phyloP scores from a whole-genome alignment of 1,139 yeast genomes.

The Saccharomyces uvarum region DNA sequence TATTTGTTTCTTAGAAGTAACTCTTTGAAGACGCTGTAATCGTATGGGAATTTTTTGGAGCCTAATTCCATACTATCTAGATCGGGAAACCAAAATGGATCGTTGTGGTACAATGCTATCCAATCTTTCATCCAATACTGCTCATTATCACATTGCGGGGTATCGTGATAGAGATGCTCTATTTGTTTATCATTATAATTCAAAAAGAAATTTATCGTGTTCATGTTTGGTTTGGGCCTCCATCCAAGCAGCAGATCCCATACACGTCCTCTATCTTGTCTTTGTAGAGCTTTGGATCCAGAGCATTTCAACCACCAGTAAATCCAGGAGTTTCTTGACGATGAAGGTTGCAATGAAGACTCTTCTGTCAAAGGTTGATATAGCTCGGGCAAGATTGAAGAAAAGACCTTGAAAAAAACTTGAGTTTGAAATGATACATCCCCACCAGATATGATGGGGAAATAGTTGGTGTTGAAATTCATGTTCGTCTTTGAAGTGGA shows the following conservation, averaged over 20 bases:
- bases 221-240: slow-evolving; percentile 40
- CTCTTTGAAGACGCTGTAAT: slow-evolving; percentile 27
- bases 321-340: slow-evolving; percentile 80
- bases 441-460: slow-evolving; percentile 54
- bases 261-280: slow-evolving; percentile 72
- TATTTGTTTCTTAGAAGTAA: slow-evolving; percentile 24
- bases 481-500: slow-evolving; percentile 6
- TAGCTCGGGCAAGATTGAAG: slow-evolving; percentile 67
- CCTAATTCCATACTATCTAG: slow-evolving; percentile 26
- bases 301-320: slow-evolving; percentile 92
- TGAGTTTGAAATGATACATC: slow-evolving; percentile 37
- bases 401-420: slow-evolving; percentile 55
- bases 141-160: slow-evolving; percentile 8
- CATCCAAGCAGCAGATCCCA: slow-evolving; percentile 88
- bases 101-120: slow-evolving; percentile 16
- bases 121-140: slow-evolving; percentile 1
- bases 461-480: slow-evolving; percentile 21
- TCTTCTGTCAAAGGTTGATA: slow-evolving; percentile 76
- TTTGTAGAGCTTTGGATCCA: slow-evolving; percentile 83
- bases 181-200: slow-evolving; percentile 33
- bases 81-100: slow-evolving; percentile 34
- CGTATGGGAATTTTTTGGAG: slow-evolving; percentile 20
- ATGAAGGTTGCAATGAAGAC: slow-evolving; percentile 48
- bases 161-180: slow-evolving; percentile 23
- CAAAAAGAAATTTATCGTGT: slow-evolving; percentile 30